Evolutionary conservation across 1,139 yeast species (phyloP), one percentile per base, ranked within the genome.

Genomic region (Yamadazyma sp.): DNA sequence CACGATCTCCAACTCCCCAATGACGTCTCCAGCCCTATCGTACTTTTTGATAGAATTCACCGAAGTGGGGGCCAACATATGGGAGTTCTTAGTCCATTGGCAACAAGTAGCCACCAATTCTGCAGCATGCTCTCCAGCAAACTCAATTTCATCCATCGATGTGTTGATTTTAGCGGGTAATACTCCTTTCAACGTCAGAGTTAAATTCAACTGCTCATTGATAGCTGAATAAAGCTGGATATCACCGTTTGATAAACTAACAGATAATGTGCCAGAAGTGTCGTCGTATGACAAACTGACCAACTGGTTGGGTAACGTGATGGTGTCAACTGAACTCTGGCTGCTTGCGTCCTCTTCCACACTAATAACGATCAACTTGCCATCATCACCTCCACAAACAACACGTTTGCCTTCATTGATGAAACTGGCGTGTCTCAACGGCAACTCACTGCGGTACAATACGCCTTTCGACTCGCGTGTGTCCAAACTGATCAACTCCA

Each of bases 371-470:
- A 71, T 67, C 39, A 86, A 67, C 44, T 79, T 78, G 37, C 76
- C 73, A 45, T 86, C 94, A 52, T 87, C 94, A 38, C 96, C 94
- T 21, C 88, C 92, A 39, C 82, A 73, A 1, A 86, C 77, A 3
- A 79, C 65, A 62, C 85, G 73, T 35, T 76, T 70, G 0, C 90
- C 95, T 43, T 80, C 85, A 43, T 84, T 86, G 32, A 86, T 78
- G 56, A 85, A 80, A 13, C 64, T 64, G 4, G 82, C 69, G 44
- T 80, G 86, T 46, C 94, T 71, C 28, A 89, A 57, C 0, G 95
- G 86, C 30, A 86, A 64, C 15, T 85, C 73, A 2, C 78, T 66
- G 28, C 78, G 55, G 45, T 57, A 64, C 4, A 72, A 50, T 5
- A 59, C 48, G 2, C 64, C 60, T 17, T 44, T 45, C 4, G 63